Evolutionary conservation across 225 moss, liverwort and hornwort species (phyloP), one percentile per base, ranked within the genome.

Genomic region (Takakia lepidozioides): DNA sequence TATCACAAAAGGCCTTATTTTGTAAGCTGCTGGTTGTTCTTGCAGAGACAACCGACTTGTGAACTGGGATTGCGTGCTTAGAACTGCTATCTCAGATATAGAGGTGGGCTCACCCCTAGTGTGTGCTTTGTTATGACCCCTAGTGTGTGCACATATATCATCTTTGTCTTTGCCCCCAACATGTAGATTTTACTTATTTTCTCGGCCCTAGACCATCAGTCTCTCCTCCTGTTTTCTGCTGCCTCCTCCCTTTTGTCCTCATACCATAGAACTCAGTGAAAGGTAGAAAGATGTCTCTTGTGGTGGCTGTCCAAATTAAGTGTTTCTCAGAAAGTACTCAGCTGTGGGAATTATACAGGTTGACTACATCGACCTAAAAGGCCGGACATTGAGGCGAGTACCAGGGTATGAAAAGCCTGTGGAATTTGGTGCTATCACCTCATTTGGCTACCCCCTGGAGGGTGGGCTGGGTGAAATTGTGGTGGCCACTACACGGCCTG

Each of bases 391-490:
- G 56, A 74, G 71, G 65, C 67, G 55, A 60, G 90, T 95, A 27
- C 93, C 90, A 5, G 93, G 90, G 19, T 84, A 95, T 73, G 77
- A 84, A 17, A 62, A 62, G 2, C 81, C 57, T 28, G 82, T 95
- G 44, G 86, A 87, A 67, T 95, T 95, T 57, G 93, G 93, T 40
- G 82, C 76, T 43, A 69, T 95, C 44, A 90, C 80, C 14, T 95
- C 89, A 35, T 95, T 95, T 61, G 90, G 90, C 39, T 95, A 95
- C 62, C 90, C 87, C 41, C 66, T 95, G 37, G 93, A 87, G 69
- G 80, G 70, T 48, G 86, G 60, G 20, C 57, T 56, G 18, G 90
- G 87, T 57, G 93, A 90, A 65, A 71, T 95, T 52, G 84, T 95
- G 45, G 93, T 95, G 38, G 90, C 93, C 2, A 95, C 93, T 23